Evolutionary conservation across 495 filamentous ascomycete species (phyloP).

Genomic region (Xanthoparmelia taractica): DNA sequence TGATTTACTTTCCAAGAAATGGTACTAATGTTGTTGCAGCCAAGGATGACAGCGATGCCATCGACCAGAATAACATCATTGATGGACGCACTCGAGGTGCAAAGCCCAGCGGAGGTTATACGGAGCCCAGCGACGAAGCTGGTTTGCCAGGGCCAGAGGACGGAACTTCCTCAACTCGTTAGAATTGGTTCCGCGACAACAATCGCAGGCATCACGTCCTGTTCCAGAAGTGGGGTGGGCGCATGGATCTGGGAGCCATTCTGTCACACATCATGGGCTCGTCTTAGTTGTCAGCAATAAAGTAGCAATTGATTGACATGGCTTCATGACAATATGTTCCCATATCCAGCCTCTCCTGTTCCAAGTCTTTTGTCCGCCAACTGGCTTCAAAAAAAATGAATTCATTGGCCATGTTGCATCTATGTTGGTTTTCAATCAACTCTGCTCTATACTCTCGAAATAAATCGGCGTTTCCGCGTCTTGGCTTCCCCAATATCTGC

Average conservation of each 20-base stretch:
- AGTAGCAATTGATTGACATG: background rate
- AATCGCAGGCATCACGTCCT: background rate
- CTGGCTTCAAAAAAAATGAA: too few relatives aligned
- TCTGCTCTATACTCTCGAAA: background rate
- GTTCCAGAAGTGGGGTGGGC: background rate
- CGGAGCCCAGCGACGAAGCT: slow-evolving; percentile 47
- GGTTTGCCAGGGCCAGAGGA: slow-evolving; percentile 27
- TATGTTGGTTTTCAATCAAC: too few relatives aligned
- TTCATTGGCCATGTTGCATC: too few relatives aligned
- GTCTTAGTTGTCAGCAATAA: background rate
- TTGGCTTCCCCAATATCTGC: background rate
- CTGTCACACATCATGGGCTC: background rate
- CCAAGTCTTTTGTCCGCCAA: too few relatives aligned
- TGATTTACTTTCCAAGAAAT: too few relatives aligned
- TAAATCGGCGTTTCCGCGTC: too few relatives aligned
- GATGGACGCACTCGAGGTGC: slow-evolving; percentile 40
- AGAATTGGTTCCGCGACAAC: background rate
- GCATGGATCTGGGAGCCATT: background rate
- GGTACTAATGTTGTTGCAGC: slow-evolving; percentile 26
- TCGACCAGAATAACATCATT: slow-evolving; percentile 46
- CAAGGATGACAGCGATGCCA: slow-evolving; percentile 46
- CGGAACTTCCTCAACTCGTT: slow-evolving; percentile 17
- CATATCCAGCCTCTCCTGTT: background rate
- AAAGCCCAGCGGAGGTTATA: slow-evolving; percentile 41
- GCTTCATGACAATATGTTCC: too few relatives aligned